Conservation (phyloP, 495 filamentous ascomycete genomes). For the Aspergillus bertholletiae region DNA sequence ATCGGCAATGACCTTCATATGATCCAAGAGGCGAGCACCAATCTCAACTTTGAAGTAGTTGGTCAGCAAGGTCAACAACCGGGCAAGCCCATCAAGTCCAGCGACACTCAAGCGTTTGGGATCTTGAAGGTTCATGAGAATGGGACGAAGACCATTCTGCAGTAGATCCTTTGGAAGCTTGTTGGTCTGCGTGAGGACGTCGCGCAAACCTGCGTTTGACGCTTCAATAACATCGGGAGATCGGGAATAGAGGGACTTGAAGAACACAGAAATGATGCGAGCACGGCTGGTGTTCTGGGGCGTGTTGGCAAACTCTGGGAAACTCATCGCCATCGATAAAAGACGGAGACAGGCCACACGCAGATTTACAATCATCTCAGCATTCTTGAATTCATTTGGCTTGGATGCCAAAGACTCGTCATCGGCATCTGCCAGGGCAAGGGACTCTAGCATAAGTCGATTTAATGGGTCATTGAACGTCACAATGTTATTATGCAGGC, state of each 20-base stretch:
- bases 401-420: constrained; percentile 85
- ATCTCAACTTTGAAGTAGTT: constrained; percentile 99
- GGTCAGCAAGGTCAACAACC: constrained; percentile 82
- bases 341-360: constrained; percentile 91
- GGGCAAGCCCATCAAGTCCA: constrained; percentile 85
- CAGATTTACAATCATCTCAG: constrained; percentile 86
- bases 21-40: constrained; percentile 81
- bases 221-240: constrained; percentile 90
- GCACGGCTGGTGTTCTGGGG: constrained; percentile 69
- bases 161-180: constrained; percentile 94
- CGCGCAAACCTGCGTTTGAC: constrained; percentile 81
- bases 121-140: constrained; percentile 93
- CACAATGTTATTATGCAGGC: constrained; percentile 79
- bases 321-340: constrained; percentile 85
- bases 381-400: constrained; percentile 82
- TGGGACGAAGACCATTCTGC: constrained; percentile 89
- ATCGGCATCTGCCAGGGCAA: constrained; percentile 88
- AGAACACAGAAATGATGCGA: constrained; percentile 91
- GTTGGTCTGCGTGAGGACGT: constrained; percentile 79
- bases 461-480: constrained; percentile 88
- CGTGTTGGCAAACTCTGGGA: constrained; percentile 76
- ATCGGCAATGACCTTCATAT: constrained; percentile 89
- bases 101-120: constrained; percentile 85
- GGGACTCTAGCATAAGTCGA: constrained; percentile 83
- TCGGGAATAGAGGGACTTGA: constrained; percentile 92